phyloP scores from a whole-genome alignment of 2,329 filamentous ascomycete genomes.

The Magnaporthiopsis incrustans region DNA sequence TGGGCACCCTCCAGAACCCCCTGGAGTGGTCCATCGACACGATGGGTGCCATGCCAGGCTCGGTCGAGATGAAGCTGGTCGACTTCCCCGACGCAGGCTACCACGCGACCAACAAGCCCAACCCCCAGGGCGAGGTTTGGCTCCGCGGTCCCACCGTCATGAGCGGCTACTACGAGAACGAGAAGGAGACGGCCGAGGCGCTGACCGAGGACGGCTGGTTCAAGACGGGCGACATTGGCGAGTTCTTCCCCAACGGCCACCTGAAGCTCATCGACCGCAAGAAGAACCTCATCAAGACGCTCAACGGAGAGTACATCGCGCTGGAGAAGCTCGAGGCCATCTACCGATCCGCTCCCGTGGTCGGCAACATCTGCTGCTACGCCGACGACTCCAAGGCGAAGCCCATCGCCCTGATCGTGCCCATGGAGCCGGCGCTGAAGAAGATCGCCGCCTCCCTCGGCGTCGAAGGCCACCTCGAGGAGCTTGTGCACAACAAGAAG shows the following conservation, averaged over 20 bases:
- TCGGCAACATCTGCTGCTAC: slow-evolving; percentile 50
- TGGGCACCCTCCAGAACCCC: slow-evolving; percentile 69
- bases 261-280: slow-evolving; percentile 74
- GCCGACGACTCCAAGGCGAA: slow-evolving; percentile 42
- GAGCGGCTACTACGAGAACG: slow-evolving; percentile 67
- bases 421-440: slow-evolving; percentile 46
- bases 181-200: slow-evolving; percentile 63
- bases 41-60: slow-evolving; percentile 66
- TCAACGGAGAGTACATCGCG: slow-evolving; percentile 76
- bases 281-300: slow-evolving; percentile 82
- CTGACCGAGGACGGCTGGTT: slow-evolving; percentile 75
- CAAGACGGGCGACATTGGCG: slow-evolving; percentile 78
- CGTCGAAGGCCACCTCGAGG: slow-evolving; percentile 48
- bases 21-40: slow-evolving; percentile 68
- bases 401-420: slow-evolving; percentile 49
- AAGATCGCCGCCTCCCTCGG: slow-evolving; percentile 38
- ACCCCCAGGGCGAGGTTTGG: slow-evolving; percentile 80
- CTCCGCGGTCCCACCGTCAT: slow-evolving; percentile 70
- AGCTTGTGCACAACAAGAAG: slow-evolving; percentile 61
- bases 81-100: slow-evolving; percentile 82
- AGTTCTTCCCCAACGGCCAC: slow-evolving; percentile 65
- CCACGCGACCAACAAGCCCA: slow-evolving; percentile 63
- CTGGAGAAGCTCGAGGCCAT: slow-evolving; percentile 60
- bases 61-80: slow-evolving; percentile 75
- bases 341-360: slow-evolving; percentile 41